phyloP scores from a whole-genome alignment of 176 grass and related monocot genomes.

The Eragrostis curvula region DNA sequence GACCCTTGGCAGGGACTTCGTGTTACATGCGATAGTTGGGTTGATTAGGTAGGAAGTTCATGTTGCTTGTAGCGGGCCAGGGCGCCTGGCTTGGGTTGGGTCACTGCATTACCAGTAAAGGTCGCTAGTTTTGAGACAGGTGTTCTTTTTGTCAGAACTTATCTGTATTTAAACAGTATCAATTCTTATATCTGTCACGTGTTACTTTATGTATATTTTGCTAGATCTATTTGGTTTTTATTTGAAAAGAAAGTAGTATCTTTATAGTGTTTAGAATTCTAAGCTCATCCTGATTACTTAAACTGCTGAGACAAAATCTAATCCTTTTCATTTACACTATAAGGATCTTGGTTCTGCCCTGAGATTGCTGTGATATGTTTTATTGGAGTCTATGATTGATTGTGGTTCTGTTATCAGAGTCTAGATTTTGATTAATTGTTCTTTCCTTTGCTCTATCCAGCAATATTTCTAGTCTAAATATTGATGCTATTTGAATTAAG shows the following conservation, averaged over 20 bases:
- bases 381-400: constrained; percentile 14
- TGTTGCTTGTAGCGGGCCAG: background rate
- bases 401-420: constrained; percentile 2
- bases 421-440: constrained; percentile 12
- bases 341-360: background rate
- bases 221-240: constrained; percentile 8
- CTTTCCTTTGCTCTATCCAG: constrained; percentile 4
- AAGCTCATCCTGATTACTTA: background rate
- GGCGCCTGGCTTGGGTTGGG: background rate
- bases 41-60: background rate
- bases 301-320: background rate
- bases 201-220: background rate
- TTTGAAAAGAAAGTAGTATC: background rate
- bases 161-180: background rate
- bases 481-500: constrained; percentile 41
- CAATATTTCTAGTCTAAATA: constrained; percentile 41
- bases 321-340: constrained; percentile 7
- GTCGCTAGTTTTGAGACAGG: background rate
- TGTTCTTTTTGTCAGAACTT: background rate
- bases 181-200: background rate
- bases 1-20: background rate
- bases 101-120: background rate
- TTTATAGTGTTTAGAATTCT: background rate
- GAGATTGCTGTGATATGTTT: background rate
- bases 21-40: background rate